These are phyloP conservation scores for Nothophytophthora sp. DNA, from an alignment of 352 stramenopile species.

Conservation along the genomic window DNA sequence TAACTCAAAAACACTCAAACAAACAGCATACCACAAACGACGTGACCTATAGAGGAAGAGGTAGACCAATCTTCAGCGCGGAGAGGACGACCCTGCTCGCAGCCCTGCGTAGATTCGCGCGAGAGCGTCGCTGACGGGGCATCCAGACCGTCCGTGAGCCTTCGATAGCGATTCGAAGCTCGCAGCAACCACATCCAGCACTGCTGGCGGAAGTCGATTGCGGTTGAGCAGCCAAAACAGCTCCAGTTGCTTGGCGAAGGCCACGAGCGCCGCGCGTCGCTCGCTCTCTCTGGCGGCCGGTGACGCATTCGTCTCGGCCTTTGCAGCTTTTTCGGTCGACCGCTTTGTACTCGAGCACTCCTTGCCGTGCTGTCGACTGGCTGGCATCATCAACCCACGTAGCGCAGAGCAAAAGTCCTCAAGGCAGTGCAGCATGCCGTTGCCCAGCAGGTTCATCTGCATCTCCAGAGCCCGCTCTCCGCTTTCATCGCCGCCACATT, in stretches of 20 bases:
- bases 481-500: background rate
- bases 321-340: background rate
- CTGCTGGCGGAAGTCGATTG: constrained; percentile 12
- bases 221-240: constrained; percentile 24
- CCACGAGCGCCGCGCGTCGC: background rate
- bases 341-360: background rate
- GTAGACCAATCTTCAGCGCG: too few species aligned
- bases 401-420: constrained; percentile 8
- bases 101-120: background rate
- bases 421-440: constrained; percentile 9
- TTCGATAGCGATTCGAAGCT: constrained; percentile 3
- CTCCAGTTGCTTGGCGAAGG: constrained; percentile 12
- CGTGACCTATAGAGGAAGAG: too few species aligned
- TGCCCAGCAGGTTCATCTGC: background rate
- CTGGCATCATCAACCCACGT: background rate
- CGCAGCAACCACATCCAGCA: constrained; percentile 8
- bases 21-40: too few species aligned
- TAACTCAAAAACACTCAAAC: too few species aligned
- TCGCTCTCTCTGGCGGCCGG: background rate
- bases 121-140: background rate
- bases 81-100: background rate
- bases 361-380: background rate
- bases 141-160: background rate
- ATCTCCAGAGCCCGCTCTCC: background rate
- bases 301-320: background rate